A percentile compares a stretch with the other conserved stretches of the same genome.
These are phyloP conservation scores for Holtermanniella nyarrowii DNA, from an alignment of 768 basidiomycete genomes.

Conservation along the genomic window DNA sequence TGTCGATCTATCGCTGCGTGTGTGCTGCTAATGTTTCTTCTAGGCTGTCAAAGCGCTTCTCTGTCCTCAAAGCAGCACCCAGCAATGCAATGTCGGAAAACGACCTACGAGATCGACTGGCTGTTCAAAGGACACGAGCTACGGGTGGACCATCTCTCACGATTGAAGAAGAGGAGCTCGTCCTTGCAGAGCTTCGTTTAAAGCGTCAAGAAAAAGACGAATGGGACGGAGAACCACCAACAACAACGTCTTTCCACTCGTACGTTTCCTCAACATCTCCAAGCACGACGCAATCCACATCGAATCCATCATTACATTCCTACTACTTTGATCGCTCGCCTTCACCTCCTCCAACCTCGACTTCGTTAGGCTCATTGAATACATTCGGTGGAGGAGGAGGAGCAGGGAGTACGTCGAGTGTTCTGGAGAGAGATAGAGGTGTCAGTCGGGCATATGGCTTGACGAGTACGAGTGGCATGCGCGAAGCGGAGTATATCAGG, in stretches of 20 bases:
- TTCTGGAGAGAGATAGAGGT: background rate
- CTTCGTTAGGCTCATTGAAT: conserved; percentile 23
- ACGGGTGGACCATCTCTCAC: conserved; percentile 21
- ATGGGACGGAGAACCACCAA: conserved; percentile 25
- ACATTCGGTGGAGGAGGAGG: conserved; percentile 15
- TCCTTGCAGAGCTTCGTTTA: conserved; percentile 25
- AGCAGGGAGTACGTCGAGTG: conserved; percentile 13
- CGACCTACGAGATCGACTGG: conserved; percentile 22
- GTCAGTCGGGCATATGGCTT: conserved; percentile 17
- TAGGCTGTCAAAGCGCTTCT: conserved; percentile 30
- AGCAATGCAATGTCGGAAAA: conserved; percentile 17
- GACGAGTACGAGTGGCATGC: conserved; percentile 20
- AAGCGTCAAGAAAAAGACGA: conserved; percentile 2
- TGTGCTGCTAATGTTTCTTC: background rate
- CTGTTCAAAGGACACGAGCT: conserved; percentile 23
- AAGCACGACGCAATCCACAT: background rate
- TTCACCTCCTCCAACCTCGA: conserved; percentile 24
- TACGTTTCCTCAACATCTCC: background rate
- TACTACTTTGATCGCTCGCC: background rate
- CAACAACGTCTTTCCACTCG: too few relatives aligned
- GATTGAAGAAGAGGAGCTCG: conserved; percentile 31
- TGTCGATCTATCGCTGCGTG: background rate
- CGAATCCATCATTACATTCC: background rate
- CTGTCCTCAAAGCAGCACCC: conserved; percentile 26
- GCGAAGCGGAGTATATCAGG: conserved; percentile 27